These are phyloP conservation scores for Balansia obtecta DNA, from an alignment of 2,329 filamentous ascomycete species.

Conservation along the genomic window DNA sequence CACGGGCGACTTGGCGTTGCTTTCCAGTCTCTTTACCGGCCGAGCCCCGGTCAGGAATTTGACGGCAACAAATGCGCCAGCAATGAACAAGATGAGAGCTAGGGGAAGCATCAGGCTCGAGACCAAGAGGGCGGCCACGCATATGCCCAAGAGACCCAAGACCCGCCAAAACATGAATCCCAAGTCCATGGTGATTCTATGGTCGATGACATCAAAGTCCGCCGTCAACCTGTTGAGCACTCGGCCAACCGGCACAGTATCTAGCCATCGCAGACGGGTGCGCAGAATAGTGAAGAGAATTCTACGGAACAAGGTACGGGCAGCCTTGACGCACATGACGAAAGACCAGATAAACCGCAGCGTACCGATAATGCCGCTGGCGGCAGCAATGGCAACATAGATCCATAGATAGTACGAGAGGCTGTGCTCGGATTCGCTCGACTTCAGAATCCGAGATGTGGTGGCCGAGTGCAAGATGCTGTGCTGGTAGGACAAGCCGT, in stretches of 20 bases:
- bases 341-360: conserved; percentile 52
- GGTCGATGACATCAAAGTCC: conserved; percentile 66
- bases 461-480: conserved; percentile 28
- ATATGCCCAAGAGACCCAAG: conserved; percentile 51
- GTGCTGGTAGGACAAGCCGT: conserved; percentile 35
- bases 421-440: conserved; percentile 19
- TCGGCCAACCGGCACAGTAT: conserved; percentile 65
- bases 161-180: conserved; percentile 46
- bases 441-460: conserved; percentile 13
- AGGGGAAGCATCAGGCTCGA: conserved; percentile 54
- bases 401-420: conserved; percentile 54
- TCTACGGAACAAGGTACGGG: conserved; percentile 52
- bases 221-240: conserved; percentile 68
- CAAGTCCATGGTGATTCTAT: conserved; percentile 50
- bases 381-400: conserved; percentile 49
- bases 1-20: conserved; percentile 63
- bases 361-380: conserved; percentile 46
- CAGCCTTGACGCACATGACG: conserved; percentile 53
- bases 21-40: conserved; percentile 67
- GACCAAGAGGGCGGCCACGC: conserved; percentile 55
- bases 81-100: conserved; percentile 41
- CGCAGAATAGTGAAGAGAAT: conserved; percentile 56
- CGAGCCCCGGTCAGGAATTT: conserved; percentile 59
- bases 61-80: conserved; percentile 45
- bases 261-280: conserved; percentile 66